Percentiles rank a stretch among this genome's conserved stretches.
Evolutionary conservation across 2,329 filamentous ascomycete species (phyloP).

Genomic region (Phyllosticta citribraziliensis): DNA sequence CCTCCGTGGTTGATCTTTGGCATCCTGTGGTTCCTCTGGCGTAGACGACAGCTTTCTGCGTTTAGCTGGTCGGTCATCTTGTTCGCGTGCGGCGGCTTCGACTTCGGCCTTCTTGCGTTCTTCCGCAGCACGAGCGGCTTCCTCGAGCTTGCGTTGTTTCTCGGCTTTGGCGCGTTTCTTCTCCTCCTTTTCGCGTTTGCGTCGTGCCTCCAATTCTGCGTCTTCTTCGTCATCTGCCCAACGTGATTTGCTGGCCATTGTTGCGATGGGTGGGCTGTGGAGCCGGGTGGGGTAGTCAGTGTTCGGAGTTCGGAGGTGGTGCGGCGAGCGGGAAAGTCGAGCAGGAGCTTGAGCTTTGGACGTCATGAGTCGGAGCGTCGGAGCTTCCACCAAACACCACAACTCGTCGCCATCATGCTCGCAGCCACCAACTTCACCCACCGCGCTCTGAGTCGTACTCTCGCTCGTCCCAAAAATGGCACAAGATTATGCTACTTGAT

Average conservation of each 20-base stretch:
- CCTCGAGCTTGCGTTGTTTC: slow-evolving; percentile 62
- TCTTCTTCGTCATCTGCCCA: slow-evolving; percentile 86
- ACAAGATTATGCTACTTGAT: slow-evolving; percentile 12
- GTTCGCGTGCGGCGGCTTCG: slow-evolving; percentile 12
- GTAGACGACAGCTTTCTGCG: slow-evolving; percentile 52
- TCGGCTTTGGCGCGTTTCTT: slow-evolving; percentile 77
- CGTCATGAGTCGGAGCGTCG: background rate
- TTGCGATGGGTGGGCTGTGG: slow-evolving; percentile 34
- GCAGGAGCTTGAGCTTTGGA: background rate
- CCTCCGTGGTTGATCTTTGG: slow-evolving; percentile 35
- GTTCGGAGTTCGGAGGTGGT: slow-evolving; percentile 4
- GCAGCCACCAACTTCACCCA: background rate
- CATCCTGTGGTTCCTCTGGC: slow-evolving; percentile 16
- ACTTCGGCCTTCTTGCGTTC: slow-evolving; percentile 22
- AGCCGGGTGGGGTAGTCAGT: background rate
- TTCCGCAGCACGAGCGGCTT: slow-evolving; percentile 23
- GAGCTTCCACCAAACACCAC: background rate
- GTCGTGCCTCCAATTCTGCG: slow-evolving; percentile 58
- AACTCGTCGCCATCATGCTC: slow-evolving; percentile 4
- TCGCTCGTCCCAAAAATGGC: background rate
- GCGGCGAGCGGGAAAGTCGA: slow-evolving; percentile 5
- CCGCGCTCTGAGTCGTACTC: background rate
- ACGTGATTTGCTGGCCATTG: slow-evolving; percentile 56
- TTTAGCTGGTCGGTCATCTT: slow-evolving; percentile 42
- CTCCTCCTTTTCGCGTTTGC: slow-evolving; percentile 76